Base-by-base conservation (phyloP, 805 yeast species). In the Candida hungchunana region DNA sequence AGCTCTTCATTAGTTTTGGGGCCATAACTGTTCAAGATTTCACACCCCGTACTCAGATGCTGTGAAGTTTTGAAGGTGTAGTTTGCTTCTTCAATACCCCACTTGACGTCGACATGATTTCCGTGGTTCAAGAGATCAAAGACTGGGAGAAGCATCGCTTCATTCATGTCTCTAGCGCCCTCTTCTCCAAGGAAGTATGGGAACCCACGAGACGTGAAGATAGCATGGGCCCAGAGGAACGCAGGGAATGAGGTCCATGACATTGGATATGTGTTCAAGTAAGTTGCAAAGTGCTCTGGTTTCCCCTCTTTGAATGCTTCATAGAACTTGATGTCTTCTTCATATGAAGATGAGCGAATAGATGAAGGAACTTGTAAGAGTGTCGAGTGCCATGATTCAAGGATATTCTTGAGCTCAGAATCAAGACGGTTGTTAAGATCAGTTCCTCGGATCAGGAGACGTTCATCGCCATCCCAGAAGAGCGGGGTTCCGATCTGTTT, bases 1-100 rank as follows among this genome's bases (percentile, higher is more conserved):
- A 88, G 58, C 45, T 86, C 95, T 44, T 84, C 94, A 51, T 87
- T 88, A 0, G 93, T 82, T 57, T 87, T 88, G 36, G 83, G 77
- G 2, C 96, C 97, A 58, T 89, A 88, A 58, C 85, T 84, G 55
- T 88, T 88, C 59, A 60, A 84, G 1, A 89, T 43, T 53, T 86
- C 82, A 3, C 60, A 55, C 2, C 72, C 73, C 2, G 42, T 44
- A 3, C 39, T 32, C n/a, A 47, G 33, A 7, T 37, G 29, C 4
- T 64, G 56, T 14, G 64, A 62, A 0, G 73, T 55, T 26, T 56
- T 59, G 45, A 79, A 78, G n/a, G 57, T 51, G 39, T 74, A 71
- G 1, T 26, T 17, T 18, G 20, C 32, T 11, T 20, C 26, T 2
- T 47, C 51, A 2, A 40, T 48, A 16, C 39, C 48, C 97, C 97